Percentiles rank a stretch among this genome's conserved stretches.
These are phyloP conservation scores for Fraxinus dipetala DNA, from an alignment of 305 asterid genomes.

Conservation along the genomic window DNA sequence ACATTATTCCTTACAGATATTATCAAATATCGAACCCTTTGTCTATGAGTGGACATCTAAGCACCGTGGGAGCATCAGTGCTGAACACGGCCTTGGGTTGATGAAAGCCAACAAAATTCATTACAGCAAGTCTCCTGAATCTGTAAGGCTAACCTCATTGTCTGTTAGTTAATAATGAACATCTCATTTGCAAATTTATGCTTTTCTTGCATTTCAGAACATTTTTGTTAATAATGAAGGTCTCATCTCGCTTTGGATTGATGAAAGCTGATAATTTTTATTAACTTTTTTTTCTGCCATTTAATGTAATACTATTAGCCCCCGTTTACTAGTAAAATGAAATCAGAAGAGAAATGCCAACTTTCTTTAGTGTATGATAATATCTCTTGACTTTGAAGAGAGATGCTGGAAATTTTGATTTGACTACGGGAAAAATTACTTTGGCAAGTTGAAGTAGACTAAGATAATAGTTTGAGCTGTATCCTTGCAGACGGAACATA, in stretches of 20 bases:
- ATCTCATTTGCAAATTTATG: background rate
- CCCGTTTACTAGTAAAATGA: background rate
- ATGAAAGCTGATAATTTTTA: background rate
- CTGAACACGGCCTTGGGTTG: constrained; percentile 94
- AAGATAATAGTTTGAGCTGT: background rate
- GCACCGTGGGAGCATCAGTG: constrained; percentile 94
- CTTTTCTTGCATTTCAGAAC: background rate
- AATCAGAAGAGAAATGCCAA: background rate
- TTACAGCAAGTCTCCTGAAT: constrained; percentile 86
- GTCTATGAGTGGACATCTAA: constrained; percentile 97
- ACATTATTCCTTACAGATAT: constrained; percentile 47
- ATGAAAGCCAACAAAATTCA: constrained; percentile 92
- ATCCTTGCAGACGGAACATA: background rate
- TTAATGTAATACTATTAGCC: background rate
- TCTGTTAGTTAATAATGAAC: background rate
- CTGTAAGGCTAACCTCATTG: constrained; percentile 50
- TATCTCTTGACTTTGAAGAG: background rate
- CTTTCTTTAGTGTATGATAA: background rate
- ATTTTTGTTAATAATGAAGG: background rate
- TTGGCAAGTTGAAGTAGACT: background rate
- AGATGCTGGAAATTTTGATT: background rate
- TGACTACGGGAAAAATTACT: background rate
- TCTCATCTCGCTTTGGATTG: background rate
- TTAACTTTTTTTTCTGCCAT: background rate
- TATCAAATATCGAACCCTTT: constrained; percentile 82